These are phyloP conservation scores for Xylariaceae sp. DNA, from an alignment of 2,329 filamentous ascomycete genomes.

Conservation along the genomic window DNA sequence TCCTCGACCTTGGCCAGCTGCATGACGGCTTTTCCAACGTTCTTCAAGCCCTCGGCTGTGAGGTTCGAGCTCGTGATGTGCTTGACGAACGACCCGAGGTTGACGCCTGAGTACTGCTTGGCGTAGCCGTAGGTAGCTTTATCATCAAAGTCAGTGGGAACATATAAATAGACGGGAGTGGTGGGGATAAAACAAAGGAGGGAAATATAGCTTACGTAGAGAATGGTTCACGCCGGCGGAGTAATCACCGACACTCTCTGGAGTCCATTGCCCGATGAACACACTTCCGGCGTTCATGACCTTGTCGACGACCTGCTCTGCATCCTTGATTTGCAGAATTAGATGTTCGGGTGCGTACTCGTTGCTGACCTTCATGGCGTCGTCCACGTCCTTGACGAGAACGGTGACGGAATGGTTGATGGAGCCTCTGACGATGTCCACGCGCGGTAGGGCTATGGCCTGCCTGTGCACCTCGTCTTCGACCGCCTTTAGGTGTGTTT, in stretches of 20 bases:
- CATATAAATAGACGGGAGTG: not conserved
- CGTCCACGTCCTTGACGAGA: conserved; percentile 70
- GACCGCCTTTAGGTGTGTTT: conserved; percentile 78
- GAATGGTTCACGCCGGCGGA: conserved; percentile 98
- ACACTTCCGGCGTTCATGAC: conserved; percentile 96
- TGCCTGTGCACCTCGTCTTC: conserved; percentile 91
- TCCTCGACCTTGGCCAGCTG: conserved; percentile 93
- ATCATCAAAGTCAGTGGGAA: conserved; percentile 10
- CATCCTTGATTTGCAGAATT: conserved; percentile 85
- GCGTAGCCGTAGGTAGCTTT: conserved; percentile 96
- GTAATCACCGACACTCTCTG: conserved; percentile 97
- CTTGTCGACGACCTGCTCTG: conserved; percentile 74
- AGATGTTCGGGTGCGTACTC: conserved; percentile 95
- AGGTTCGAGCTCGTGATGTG: conserved; percentile 96
- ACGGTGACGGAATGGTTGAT: conserved; percentile 94
- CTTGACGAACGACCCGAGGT: conserved; percentile 94
- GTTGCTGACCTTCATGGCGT: conserved; percentile 86
- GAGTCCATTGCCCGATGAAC: conserved; percentile 95
- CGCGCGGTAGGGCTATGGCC: conserved; percentile 83
- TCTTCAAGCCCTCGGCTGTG: conserved; percentile 81
- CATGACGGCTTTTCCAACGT: conserved; percentile 91
- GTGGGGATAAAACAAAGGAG: not conserved
- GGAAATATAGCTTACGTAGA: conserved; percentile 72
- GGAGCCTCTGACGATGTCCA: conserved; percentile 89
- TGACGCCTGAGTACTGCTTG: conserved; percentile 98